A percentile compares a stretch with the other conserved stretches of the same genome.
Evolutionary conservation across 257 asterid species (phyloP).

Genomic region (Nicotiana noctiflora): DNA sequence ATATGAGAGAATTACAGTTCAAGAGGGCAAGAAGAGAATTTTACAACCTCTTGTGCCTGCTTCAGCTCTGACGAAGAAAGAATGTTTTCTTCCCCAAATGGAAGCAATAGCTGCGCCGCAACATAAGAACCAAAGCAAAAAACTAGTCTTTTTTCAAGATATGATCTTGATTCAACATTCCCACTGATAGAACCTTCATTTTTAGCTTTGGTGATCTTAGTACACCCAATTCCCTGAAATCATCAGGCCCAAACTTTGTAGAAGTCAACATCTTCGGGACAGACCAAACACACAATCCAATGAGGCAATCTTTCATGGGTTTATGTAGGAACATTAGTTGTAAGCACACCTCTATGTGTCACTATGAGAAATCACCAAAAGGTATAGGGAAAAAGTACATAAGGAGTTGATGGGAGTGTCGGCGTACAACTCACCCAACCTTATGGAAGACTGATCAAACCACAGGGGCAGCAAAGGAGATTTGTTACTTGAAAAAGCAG

Average conservation of each 20-base stretch:
- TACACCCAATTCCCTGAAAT: conserved; percentile 92
- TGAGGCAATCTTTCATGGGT: neutral
- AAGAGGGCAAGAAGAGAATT: conserved; percentile 7
- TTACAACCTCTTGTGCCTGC: conserved; percentile 83
- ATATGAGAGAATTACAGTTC: neutral
- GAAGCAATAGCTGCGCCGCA: conserved; percentile 84
- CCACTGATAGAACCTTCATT: conserved; percentile 55
- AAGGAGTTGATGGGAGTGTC: neutral
- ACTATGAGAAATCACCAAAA: neutral
- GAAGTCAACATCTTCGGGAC: neutral
- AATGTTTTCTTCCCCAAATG: conserved; percentile 90
- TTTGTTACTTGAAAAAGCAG: neutral
- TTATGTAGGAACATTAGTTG: neutral
- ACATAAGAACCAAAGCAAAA: conserved; percentile 91
- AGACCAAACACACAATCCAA: conserved; percentile 2
- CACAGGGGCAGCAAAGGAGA: neutral
- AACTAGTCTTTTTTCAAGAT: conserved; percentile 88
- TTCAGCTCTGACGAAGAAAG: conserved; percentile 75
- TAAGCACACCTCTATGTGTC: neutral
- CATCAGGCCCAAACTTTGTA: conserved; percentile 9
- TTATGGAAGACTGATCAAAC: neutral
- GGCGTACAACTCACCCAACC: neutral
- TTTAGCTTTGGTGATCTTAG: conserved; percentile 71
- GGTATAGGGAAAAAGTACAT: neutral
- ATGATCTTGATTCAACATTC: conserved; percentile 81